These are phyloP conservation scores for Plasmodium reichenowi DNA, from an alignment of 169 alveolate species.

Conservation along the genomic window DNA sequence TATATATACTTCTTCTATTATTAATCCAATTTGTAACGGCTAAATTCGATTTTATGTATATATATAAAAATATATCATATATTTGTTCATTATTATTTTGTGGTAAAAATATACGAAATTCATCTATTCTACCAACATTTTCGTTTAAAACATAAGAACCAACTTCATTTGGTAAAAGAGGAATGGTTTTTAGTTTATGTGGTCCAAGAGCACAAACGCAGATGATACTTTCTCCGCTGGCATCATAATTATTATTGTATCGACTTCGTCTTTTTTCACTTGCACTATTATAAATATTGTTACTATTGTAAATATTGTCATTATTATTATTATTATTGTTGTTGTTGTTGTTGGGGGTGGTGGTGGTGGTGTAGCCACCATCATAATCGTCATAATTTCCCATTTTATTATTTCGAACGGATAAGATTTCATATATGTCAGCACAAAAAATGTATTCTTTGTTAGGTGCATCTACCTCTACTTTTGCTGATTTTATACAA, in stretches of 20 bases:
- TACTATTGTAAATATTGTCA: not conserved
- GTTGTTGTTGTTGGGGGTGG: no score
- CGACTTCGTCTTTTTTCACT: no score
- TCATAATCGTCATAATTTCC: not conserved
- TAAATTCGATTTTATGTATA: constrained; percentile 73
- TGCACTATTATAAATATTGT: not conserved
- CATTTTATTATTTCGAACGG: constrained; percentile 17
- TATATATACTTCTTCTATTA: constrained; percentile 21
- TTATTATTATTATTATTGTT: not conserved
- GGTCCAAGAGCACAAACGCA: constrained; percentile 82
- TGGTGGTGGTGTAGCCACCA: no score
- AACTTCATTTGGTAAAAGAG: constrained; percentile 68
- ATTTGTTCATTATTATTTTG: constrained; percentile 78
- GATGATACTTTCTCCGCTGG: constrained; percentile 71
- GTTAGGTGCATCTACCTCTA: constrained; percentile 58
- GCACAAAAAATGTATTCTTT: constrained; percentile 68
- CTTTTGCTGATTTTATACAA: constrained; percentile 63
- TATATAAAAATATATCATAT: constrained; percentile 82
- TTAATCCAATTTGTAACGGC: constrained; percentile 79
- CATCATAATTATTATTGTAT: constrained; percentile 16
- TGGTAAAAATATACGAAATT: constrained; percentile 83
- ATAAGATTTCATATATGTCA: constrained; percentile 59
- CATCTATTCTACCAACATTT: constrained; percentile 86
- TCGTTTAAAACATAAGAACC: constrained; percentile 86
- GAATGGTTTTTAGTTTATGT: constrained; percentile 71